A percentile compares a stretch with the other conserved stretches of the same genome.
Conservation (phyloP, 192 early-diverging fungal genomes). For the Podila verticillata region DNA sequence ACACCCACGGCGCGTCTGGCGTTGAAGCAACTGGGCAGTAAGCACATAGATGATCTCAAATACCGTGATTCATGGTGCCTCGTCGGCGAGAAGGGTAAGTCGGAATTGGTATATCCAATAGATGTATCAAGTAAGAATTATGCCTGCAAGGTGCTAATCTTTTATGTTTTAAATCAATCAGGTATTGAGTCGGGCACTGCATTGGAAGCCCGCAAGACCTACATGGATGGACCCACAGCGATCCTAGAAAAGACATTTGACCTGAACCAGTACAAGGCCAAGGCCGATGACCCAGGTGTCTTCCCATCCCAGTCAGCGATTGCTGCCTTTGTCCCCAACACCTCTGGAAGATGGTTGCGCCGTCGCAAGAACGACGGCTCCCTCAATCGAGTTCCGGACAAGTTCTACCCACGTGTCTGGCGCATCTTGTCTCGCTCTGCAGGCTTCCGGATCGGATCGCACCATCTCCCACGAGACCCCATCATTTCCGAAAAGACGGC, state of each 20-base stretch:
- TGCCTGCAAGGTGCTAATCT: too few species aligned
- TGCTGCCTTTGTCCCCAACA: conserved; percentile 55
- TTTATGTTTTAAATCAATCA: not conserved
- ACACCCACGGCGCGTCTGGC: conserved; percentile 65
- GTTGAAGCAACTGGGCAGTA: conserved; percentile 70
- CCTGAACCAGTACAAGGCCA: conserved; percentile 56
- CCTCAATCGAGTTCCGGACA: conserved; percentile 79
- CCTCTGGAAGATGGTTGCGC: conserved; percentile 74
- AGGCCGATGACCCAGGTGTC: conserved; percentile 24
- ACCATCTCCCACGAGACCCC: conserved; percentile 75
- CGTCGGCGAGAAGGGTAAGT: conserved; percentile 80
- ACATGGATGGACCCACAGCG: conserved; percentile 69
- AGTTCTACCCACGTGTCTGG: conserved; percentile 86
- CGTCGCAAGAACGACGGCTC: conserved; percentile 88
- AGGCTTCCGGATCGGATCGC: conserved; percentile 69
- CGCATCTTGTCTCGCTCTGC: conserved; percentile 67
- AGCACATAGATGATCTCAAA: conserved; percentile 58
- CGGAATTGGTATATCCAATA: too few species aligned
- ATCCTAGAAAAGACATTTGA: conserved; percentile 61
- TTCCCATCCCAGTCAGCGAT: conserved; percentile 53
- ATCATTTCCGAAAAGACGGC: conserved; percentile 85
- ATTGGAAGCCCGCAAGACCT: conserved; percentile 64
- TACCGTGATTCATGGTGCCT: conserved; percentile 88
- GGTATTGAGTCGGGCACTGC: conserved; percentile 53
- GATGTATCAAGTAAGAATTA: too few species aligned